phyloP scores from a whole-genome alignment of 495 filamentous ascomycete species.

The Neurospora tetraspora region DNA sequence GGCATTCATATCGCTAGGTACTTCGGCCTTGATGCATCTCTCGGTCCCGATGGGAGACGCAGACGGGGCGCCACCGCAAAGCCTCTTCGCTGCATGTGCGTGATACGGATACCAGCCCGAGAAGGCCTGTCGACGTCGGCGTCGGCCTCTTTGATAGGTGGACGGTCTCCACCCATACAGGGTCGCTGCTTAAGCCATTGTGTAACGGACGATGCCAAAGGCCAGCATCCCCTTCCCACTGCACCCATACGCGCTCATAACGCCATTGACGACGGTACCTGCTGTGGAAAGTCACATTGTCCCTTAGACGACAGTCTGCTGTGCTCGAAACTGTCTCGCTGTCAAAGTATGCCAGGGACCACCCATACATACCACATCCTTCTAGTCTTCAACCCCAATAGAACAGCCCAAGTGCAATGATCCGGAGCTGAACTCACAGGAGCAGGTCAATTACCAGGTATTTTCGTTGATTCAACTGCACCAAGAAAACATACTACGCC shows the following conservation, averaged over 20 bases:
- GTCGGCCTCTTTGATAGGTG: not conserved
- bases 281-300: not conserved
- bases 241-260: not conserved
- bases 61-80: not conserved
- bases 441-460: not conserved
- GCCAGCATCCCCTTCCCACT: not conserved
- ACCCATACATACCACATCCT: not conserved
- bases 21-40: constrained; percentile 1
- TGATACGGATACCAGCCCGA: not conserved
- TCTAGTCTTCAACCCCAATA: not conserved
- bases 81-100: not conserved
- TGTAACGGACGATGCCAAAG: not conserved
- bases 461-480: not conserved
- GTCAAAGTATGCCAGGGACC: not conserved
- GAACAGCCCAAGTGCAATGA: not conserved
- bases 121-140: not conserved
- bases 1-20: not conserved
- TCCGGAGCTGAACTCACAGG: not conserved
- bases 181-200: not conserved
- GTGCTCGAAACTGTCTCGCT: not conserved
- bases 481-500: not conserved
- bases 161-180: not conserved
- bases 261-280: not conserved
- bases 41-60: constrained; percentile 5
- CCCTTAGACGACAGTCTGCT: not conserved